Percentiles rank a stretch among this genome's conserved stretches.
Conservation (phyloP, 352 stramenopile genomes). For the Pythium dissotocum region DNA sequence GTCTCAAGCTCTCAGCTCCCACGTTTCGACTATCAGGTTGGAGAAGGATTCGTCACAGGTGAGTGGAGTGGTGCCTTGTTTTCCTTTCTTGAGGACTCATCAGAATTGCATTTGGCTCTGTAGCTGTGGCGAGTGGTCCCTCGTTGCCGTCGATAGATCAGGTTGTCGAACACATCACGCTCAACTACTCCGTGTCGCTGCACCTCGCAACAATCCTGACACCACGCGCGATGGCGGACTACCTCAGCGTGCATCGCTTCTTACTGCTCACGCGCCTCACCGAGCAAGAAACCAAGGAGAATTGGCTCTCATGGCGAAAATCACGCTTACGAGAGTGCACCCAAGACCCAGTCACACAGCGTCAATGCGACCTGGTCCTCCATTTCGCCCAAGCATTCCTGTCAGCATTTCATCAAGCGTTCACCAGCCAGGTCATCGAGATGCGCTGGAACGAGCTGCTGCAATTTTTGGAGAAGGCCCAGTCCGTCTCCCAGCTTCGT, state of each 20-base stretch:
- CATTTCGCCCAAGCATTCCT: constrained; percentile 19
- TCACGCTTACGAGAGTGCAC: constrained; percentile 1
- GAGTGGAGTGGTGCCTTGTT: constrained; percentile 8
- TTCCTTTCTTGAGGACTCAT: background rate
- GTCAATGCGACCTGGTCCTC: constrained; percentile 24
- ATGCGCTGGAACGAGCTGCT: constrained; percentile 19
- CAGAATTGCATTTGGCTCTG: background rate
- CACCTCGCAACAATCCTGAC: constrained; percentile 21
- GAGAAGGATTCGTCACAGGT: constrained; percentile 44
- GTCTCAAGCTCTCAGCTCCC: constrained; percentile 26
- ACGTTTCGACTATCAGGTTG: constrained; percentile 52
- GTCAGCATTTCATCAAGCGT: constrained; percentile 23
- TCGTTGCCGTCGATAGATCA: constrained; percentile 32
- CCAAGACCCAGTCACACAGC: background rate
- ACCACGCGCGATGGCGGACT: constrained; percentile 6
- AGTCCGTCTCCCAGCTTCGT: constrained; percentile 19
- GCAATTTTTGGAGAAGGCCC: background rate
- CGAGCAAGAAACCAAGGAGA: constrained; percentile 51
- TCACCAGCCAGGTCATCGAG: constrained; percentile 21
- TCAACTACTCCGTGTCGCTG: constrained; percentile 17
- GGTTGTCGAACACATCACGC: constrained; percentile 19
- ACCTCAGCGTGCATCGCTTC: constrained; percentile 24
- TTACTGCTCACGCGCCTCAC: constrained; percentile 34
- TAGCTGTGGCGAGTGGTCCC: constrained; percentile 40
- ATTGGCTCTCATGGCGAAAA: constrained; percentile 22